phyloP scores from a whole-genome alignment of 495 filamentous ascomycete species.

The Xylaria bambusicola region DNA sequence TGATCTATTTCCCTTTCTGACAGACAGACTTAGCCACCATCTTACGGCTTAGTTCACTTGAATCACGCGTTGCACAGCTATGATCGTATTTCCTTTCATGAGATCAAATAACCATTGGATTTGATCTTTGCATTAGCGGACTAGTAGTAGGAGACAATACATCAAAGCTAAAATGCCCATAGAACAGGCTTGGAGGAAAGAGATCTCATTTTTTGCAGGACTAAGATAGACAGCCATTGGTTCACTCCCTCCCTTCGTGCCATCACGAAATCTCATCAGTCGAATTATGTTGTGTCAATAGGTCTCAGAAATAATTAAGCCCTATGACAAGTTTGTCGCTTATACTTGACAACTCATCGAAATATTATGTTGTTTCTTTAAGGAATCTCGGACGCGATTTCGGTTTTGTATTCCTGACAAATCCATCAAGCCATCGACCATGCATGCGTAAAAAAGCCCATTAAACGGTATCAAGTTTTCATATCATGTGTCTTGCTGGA shows the following conservation, averaged over 20 bases:
- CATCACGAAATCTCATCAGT: conserved; percentile 8
- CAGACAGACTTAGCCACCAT: background rate
- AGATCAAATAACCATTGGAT: conserved; percentile 30
- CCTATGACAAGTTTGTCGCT: conserved; percentile 6
- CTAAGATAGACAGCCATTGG: conserved; percentile 23
- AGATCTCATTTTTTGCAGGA: conserved; percentile 27
- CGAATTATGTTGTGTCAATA: conserved; percentile 21
- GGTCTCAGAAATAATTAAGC: conserved; percentile 7
- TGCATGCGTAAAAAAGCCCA: conserved; percentile 28
- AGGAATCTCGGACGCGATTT: conserved; percentile 27
- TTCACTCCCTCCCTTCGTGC: conserved; percentile 22
- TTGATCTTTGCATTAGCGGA: conserved; percentile 60
- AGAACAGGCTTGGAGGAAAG: conserved; percentile 29
- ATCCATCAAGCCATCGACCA: conserved; percentile 30
- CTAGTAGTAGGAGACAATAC: conserved; percentile 48
- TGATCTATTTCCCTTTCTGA: background rate
- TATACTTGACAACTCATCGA: conserved; percentile 7
- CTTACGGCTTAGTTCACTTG: background rate
- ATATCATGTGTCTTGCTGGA: conserved; percentile 28
- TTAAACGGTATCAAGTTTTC: conserved; percentile 32
- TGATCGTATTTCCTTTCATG: background rate
- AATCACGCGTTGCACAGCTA: too few species aligned
- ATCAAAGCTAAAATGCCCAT: conserved; percentile 37
- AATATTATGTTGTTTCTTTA: conserved; percentile 33
- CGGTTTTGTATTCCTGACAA: conserved; percentile 38